phyloP scores from a whole-genome alignment of 106 monocot genomes.

The Platanthera guangdongensis region DNA sequence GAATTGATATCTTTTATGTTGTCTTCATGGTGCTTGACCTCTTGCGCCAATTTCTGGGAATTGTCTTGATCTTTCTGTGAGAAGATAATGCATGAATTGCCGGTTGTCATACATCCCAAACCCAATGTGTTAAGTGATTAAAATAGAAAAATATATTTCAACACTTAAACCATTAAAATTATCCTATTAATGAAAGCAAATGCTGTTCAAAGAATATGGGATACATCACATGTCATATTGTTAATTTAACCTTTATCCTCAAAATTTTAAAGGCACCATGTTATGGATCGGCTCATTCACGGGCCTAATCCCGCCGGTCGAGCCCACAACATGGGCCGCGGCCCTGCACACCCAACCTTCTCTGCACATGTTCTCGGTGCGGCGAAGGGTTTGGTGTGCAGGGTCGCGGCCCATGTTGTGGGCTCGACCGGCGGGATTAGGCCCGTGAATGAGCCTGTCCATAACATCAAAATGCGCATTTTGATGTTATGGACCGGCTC shows the following conservation, averaged over 20 bases:
- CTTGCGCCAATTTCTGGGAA: conserved; percentile 45
- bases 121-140: background rate
- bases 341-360: too few species aligned
- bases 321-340: too few species aligned
- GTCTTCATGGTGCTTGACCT: conserved; percentile 72
- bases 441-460: too few species aligned
- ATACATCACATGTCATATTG: background rate
- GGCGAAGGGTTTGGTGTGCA: too few species aligned
- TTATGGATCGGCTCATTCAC: too few species aligned
- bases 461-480: too few species aligned
- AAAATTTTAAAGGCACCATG: background rate
- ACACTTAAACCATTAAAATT: background rate
- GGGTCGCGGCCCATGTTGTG: too few species aligned
- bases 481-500: too few species aligned
- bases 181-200: background rate
- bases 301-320: too few species aligned
- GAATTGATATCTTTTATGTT: conserved; percentile 47
- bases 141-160: background rate
- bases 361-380: too few species aligned
- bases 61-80: conserved; percentile 54
- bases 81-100: conserved; percentile 1
- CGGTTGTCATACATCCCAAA: background rate
- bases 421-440: too few species aligned
- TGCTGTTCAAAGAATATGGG: background rate
- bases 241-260: background rate